Conservation (phyloP, 768 basidiomycete genomes). For the Russula emetica region DNA sequence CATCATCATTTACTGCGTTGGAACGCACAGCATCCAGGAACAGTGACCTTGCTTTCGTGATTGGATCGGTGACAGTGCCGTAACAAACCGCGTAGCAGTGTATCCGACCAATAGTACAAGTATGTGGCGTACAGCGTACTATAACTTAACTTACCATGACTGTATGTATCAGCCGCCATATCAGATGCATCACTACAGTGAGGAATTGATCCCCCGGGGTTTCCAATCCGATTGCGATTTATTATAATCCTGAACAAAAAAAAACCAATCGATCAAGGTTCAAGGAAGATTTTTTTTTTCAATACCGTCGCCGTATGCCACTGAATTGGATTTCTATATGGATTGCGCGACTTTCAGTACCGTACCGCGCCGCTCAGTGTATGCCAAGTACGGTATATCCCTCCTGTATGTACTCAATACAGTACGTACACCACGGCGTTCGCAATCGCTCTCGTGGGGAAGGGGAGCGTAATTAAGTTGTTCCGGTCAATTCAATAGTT, state of each 20-base stretch:
- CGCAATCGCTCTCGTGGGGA: neutral
- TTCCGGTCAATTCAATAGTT: neutral
- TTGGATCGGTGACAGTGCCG: neutral
- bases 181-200: neutral
- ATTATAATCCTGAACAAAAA: neutral
- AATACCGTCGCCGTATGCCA: neutral
- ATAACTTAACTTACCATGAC: too few relatives aligned
- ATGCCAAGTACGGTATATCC: neutral
- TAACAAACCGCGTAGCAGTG: neutral
- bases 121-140: neutral
- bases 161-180: neutral
- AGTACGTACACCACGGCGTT: neutral
- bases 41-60: neutral
- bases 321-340: neutral
- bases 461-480: neutral
- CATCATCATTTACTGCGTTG: neutral
- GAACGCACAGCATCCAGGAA: constrained; percentile 15
- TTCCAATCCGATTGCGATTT: neutral
- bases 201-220: neutral
- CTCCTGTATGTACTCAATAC: neutral
- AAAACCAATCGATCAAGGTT: neutral
- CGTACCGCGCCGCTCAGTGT: neutral
- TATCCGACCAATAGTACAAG: neutral
- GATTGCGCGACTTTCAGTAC: neutral
- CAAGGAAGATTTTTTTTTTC: neutral